Evolutionary conservation across 2,329 filamentous ascomycete genomes (phyloP).

Genomic region (Myriosclerotinia duriaeana): DNA sequence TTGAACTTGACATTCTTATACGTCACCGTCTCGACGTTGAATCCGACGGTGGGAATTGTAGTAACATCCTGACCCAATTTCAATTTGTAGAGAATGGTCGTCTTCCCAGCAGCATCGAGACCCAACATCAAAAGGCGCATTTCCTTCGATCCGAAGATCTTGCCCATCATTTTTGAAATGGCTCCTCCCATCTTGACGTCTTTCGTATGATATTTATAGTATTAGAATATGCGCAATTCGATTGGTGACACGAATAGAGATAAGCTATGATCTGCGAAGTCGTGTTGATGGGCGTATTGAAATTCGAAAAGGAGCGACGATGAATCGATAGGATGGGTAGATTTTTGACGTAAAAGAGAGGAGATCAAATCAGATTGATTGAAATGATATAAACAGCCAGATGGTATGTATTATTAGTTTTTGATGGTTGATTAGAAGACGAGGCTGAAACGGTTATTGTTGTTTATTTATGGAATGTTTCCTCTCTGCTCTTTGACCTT

Average conservation of each 20-base stretch:
- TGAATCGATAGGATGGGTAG: not conserved
- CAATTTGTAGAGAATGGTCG: slow-evolving; percentile 97
- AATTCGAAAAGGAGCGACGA: slow-evolving; percentile 14
- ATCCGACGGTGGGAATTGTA: slow-evolving; percentile 96
- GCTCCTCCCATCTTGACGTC: slow-evolving; percentile 73
- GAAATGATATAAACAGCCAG: not conserved
- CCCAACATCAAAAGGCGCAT: slow-evolving; percentile 99
- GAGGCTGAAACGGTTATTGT: slow-evolving; percentile 22
- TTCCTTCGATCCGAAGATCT: slow-evolving; percentile 98
- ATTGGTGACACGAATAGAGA: not conserved
- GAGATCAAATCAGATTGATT: not conserved
- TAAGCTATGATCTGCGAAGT: not conserved
- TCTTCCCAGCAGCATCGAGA: slow-evolving; percentile 97
- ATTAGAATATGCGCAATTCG: not conserved
- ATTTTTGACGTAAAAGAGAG: not conserved
- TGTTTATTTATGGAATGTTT: too few species aligned
- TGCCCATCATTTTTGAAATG: slow-evolving; percentile 94
- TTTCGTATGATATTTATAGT: not conserved
- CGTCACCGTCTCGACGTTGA: slow-evolving; percentile 98
- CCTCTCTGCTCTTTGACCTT: not conserved
- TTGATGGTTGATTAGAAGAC: not conserved
- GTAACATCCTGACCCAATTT: slow-evolving; percentile 98
- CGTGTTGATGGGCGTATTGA: not conserved
- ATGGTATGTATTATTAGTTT: not conserved
- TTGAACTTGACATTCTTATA: slow-evolving; percentile 99